Evolutionary conservation across 306 rosid species (phyloP), one percentile per base, ranked within the genome.

Genomic region (Adenanthera pavonina): DNA sequence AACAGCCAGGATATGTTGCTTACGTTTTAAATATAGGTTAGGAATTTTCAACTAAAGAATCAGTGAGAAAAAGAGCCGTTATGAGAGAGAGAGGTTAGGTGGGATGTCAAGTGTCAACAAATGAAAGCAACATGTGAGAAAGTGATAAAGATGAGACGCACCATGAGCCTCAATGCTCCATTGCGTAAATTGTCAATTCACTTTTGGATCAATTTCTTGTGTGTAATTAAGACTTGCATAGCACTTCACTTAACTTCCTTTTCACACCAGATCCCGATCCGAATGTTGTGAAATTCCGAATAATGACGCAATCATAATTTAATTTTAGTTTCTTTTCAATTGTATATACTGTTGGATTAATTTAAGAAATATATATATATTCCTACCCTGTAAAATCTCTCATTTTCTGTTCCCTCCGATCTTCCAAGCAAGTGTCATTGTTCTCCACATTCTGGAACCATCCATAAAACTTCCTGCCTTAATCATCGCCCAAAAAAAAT

Each of bases 1-100:
- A 43, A 8, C 48, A 0, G 30, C 19, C 66, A 30, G 10, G 48
- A 17, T 25, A 25, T 57, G 49, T 67, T 38, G 30, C 72, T 65
- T 62, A 72, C 71, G 49, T 64, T 72, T 72, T 48, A 67, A 25
- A 46, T 49, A 8, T 36, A 17, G 30, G 17, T 34, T 54, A 35
- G 57, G 68, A 84, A 56, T 53, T 77, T 71, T 78, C 69, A 30
- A 68, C 61, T 0, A 43, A 81, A 64, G 19, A 61, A 78, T 41
- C 52, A 57, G 66, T 36, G 60, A 54, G 17, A 51, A 47, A 72
- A 67, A 20, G 78, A 46, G 83, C 69, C 15, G 43, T 5, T 34
- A 19, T n/a, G 43, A 17, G 47, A 15, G 75, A 33, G 69, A 30
- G 17, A 41, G 15, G 68, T n/a, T 40, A 9, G 76, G 64, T 67